Evolutionary conservation across 768 basidiomycete species (phyloP), one percentile per base, ranked within the genome.

Genomic region (Pulveroboletus sp.): DNA sequence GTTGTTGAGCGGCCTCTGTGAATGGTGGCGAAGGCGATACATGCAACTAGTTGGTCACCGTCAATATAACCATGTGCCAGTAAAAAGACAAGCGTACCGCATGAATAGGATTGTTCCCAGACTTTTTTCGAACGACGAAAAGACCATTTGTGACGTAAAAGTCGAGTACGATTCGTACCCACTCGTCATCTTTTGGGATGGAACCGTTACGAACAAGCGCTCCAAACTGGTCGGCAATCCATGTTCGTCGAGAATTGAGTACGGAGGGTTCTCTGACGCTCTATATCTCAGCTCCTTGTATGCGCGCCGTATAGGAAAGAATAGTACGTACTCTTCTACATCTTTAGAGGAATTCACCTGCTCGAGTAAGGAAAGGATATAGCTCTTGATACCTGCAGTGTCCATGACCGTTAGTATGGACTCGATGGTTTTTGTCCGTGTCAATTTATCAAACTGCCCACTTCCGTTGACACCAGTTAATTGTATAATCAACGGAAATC

Each of bases 371-470:
- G 88, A 83, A 31, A 75, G 66, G 38, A 94, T 80, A 67, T 94
- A 97, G 33, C 70, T 78, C 56, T 79, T 77, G 53, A 97, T 87
- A 9, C 91, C 93, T 2, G 81, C 74, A 1, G 70, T 67, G 56
- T 86, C 81, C 78, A 94, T 83, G 31, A 79, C 80, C 4, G 81
- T 75, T 47, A 97, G 72, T 47, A 97, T 84, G 1, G 80, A 78
- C 69, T 95, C 93, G 31, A 97, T 79, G 1, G 91, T 95, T 69
- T 94, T 97, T 9, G 94, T 94, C 66, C 83, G 87, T 11, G 94
- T 95, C 49, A 95, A 67, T 66, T 80, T 86, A 69, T 99, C 95
- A 59, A 98, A 99, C 65, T 92, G 87, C 49, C 84, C 80, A 58
- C 78, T 85, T 10, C 93, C 93, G 63, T 95, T 75, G 41, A 81